phyloP scores from a whole-genome alignment of 2,329 filamentous ascomycete genomes.

The Exophiala mesophila region DNA sequence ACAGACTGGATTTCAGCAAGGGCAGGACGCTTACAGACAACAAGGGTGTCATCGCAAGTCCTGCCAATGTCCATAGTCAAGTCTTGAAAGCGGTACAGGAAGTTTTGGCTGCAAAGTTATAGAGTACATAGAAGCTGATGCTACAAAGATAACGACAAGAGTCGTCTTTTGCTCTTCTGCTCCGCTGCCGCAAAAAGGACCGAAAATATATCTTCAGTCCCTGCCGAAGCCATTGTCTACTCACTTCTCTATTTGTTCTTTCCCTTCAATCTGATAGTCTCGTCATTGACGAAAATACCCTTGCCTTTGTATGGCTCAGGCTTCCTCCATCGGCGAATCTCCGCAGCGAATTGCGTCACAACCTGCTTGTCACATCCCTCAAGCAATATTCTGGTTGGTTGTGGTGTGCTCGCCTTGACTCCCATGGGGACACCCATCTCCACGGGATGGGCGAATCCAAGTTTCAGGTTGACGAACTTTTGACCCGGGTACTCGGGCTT shows the following conservation, averaged over 20 bases:
- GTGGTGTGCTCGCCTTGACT: constrained; percentile 79
- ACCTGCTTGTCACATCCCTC: constrained; percentile 83
- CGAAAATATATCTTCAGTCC: too few species aligned
- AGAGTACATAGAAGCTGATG: background rate
- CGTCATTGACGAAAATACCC: constrained; percentile 95
- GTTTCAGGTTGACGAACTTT: constrained; percentile 86
- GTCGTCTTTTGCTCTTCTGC: too few species aligned
- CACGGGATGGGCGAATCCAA: constrained; percentile 93
- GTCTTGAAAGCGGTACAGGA: constrained; percentile 79
- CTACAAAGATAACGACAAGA: too few species aligned
- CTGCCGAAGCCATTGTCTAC: too few species aligned
- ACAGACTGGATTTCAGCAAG: constrained; percentile 76
- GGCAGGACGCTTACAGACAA: constrained; percentile 84
- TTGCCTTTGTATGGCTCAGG: constrained; percentile 99
- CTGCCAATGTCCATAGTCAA: constrained; percentile 65
- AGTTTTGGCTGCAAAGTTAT: constrained; percentile 55
- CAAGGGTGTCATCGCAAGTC: constrained; percentile 89
- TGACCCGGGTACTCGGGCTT: constrained; percentile 68
- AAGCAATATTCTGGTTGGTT: constrained; percentile 84
- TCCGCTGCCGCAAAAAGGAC: too few species aligned
- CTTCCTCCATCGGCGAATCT: constrained; percentile 79
- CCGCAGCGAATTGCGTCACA: constrained; percentile 85
- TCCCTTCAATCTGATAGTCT: constrained; percentile 96
- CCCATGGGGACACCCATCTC: constrained; percentile 79
- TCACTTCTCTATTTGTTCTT: too few species aligned